Evolutionary conservation across 1,284 basidiomycete genomes (phyloP), one percentile per base, ranked within the genome.

Genomic region (Boletus hoseneyae): DNA sequence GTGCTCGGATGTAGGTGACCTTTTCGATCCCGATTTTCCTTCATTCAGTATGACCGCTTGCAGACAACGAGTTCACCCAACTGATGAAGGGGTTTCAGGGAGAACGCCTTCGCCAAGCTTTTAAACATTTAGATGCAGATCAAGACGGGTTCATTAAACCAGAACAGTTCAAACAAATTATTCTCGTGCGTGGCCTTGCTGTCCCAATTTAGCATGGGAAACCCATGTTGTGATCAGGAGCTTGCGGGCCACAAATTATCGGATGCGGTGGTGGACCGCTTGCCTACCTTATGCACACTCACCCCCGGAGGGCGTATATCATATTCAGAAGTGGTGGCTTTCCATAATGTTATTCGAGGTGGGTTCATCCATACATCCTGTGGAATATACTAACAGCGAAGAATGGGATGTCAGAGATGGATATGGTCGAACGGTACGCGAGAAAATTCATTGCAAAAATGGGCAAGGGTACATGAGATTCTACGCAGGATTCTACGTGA

Each of bases 71-170:
- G 71, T 97, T 97, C 72, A 96, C 93, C 32, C 91, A 93, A 72
- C 74, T 97, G 55, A 96, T 97, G 92, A 97, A 96, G 71, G 94
- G 93, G 39, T 79, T 97, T 53, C 94, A 96, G 74, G 94, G 93
- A 62, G 94, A 97, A 71, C 86, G 94, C 42, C 77, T 97, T 52
- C 85, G 94, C 56, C 94, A 97, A 73, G 88, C 93, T 29, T 97
- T 97, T 78, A 89, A 84, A 71, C 83, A 85, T 71, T 78, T 97
- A 64, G 94, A 97, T 70, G 75, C 79, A 53, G 87, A 95, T 63
- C 82, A 87, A 62, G 90, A 94, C 64, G 93, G 94, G 43, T 93
- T 94, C 72, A 97, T 97, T 71, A 77, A 74, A 55, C 90, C 93
- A 18, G 90, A 93, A 42, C 85, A 97, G 65, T 97, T 97, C 72